Percentiles rank a stretch among this genome's conserved stretches.
Conservation (phyloP, 2,329 filamentous ascomycete genomes). For the Fusarium burgessii region DNA sequence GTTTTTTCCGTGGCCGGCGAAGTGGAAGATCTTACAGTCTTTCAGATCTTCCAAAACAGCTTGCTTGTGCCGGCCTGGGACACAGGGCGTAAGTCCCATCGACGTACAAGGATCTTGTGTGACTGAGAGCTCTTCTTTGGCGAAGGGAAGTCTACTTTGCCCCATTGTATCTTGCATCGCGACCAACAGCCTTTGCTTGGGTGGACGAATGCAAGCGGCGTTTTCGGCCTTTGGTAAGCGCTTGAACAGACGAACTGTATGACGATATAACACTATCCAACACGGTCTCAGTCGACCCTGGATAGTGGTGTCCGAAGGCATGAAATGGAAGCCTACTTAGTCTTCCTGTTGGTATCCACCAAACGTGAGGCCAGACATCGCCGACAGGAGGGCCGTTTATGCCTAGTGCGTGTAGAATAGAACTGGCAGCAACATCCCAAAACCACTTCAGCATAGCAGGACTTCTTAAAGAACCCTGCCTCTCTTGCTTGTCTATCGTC, state of each 20-base stretch:
- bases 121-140: not conserved
- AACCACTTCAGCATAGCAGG: not conserved
- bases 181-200: not conserved
- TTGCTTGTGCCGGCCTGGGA: not conserved
- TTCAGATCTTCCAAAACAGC: not conserved
- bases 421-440: not conserved
- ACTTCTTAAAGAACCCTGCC: fast-evolving
- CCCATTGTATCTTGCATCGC: not conserved
- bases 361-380: not conserved
- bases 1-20: not conserved
- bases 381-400: fast-evolving
- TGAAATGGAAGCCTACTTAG: not conserved
- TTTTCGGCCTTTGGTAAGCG: not conserved
- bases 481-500: not conserved
- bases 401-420: not conserved
- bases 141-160: not conserved
- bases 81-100: not conserved
- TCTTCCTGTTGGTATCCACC: not conserved
- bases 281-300: not conserved
- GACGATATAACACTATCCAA: not conserved
- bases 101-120: not conserved
- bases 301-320: not conserved
- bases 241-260: not conserved
- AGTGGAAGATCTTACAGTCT: not conserved
- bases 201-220: not conserved